phyloP scores from a whole-genome alignment of 1,139 yeast species.

The Casaregolazyma lundiana region DNA sequence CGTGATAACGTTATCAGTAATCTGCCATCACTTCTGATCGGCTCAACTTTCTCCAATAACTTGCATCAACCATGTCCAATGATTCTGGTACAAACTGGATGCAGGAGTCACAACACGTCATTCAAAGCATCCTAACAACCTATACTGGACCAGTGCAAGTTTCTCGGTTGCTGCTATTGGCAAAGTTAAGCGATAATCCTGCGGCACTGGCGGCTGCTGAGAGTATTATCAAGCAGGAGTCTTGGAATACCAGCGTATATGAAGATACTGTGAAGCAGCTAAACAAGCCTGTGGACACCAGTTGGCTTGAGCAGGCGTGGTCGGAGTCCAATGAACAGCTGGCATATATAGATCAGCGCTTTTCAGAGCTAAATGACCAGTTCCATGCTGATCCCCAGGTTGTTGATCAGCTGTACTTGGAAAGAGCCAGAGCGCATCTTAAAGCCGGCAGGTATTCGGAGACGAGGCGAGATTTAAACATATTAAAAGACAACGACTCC shows the following conservation, averaged over 20 bases:
- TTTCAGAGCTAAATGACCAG: constrained; percentile 2
- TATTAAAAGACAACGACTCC: constrained; percentile 3
- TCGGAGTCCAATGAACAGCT: constrained; percentile 4
- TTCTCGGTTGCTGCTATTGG: background rate
- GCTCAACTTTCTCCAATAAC: too few relatives aligned
- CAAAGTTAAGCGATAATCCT: background rate
- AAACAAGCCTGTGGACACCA: constrained; percentile 9
- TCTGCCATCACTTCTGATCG: too few relatives aligned
- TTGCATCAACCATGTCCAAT: background rate
- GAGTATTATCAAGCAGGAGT: constrained; percentile 10
- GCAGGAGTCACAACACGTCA: background rate
- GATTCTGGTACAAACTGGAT: background rate
- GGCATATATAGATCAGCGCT: constrained; percentile 4
- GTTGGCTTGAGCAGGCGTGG: constrained; percentile 13
- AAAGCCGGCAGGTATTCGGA: constrained; percentile 11
- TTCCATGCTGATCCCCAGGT: constrained; percentile 3
- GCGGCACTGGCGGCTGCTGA: constrained; percentile 2
- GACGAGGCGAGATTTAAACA: constrained; percentile 13
- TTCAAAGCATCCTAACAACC: background rate
- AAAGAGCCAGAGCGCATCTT: constrained; percentile 10
- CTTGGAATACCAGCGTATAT: constrained; percentile 10
- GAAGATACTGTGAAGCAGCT: constrained; percentile 10
- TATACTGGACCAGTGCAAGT: background rate
- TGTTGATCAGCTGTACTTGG: constrained; percentile 6
- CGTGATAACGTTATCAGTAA: too few relatives aligned